A percentile compares a stretch with the other conserved stretches of the same genome.
Evolutionary conservation across 352 stramenopile species (phyloP).

Genomic region (Globisporangium rhizosaccharum): DNA sequence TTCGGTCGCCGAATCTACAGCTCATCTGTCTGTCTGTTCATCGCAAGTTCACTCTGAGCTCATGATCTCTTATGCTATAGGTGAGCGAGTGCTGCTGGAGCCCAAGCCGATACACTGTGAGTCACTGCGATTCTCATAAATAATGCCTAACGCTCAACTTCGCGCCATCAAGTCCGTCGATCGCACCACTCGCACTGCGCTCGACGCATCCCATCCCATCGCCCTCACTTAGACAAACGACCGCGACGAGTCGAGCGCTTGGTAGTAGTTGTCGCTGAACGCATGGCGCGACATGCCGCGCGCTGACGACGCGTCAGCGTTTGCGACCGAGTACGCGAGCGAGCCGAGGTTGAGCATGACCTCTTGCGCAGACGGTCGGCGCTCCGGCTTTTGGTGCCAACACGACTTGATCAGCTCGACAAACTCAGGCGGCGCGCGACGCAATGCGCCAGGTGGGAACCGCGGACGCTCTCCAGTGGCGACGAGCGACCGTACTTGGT

Average conservation of each 20-base stretch:
- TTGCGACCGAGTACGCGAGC: constrained; percentile 48
- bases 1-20: too few species aligned
- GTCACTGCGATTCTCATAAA: background rate
- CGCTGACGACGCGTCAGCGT: constrained; percentile 27
- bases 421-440: constrained; percentile 49
- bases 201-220: background rate
- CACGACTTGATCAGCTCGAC: constrained; percentile 57
- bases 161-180: too few species aligned
- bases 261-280: constrained; percentile 73
- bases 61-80: too few species aligned
- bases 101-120: too few species aligned
- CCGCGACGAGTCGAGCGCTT: constrained; percentile 56
- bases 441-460: constrained; percentile 29
- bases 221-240: constrained; percentile 25
- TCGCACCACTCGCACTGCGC: too few species aligned
- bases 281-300: constrained; percentile 39
- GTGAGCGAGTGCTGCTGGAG: too few species aligned
- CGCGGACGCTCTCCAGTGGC: constrained; percentile 45
- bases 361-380: constrained; percentile 47
- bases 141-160: background rate
- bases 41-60: too few species aligned
- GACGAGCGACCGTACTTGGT: constrained; percentile 60
- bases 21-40: too few species aligned
- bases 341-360: constrained; percentile 55
- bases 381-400: constrained; percentile 54